Evolutionary conservation across 139 green algal genomes (phyloP).

Genomic region (Coelastrella sp.): DNA sequence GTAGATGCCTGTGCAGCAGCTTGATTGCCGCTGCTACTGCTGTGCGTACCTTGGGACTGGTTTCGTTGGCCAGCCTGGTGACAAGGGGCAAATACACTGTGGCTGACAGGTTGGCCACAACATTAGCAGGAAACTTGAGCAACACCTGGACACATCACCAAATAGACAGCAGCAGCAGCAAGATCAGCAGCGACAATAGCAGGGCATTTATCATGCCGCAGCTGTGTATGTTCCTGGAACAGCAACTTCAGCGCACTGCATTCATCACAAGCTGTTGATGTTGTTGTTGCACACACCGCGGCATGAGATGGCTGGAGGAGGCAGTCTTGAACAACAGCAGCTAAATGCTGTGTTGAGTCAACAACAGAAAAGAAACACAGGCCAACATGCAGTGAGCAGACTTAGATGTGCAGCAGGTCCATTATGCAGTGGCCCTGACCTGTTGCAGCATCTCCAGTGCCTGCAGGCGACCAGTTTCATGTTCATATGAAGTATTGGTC

Average conservation of each 20-base stretch:
- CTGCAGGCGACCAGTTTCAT: slow-evolving; percentile 75
- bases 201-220: too few species aligned
- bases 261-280: too few species aligned
- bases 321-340: neutral
- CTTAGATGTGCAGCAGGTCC: neutral
- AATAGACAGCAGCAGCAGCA: neutral
- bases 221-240: too few species aligned
- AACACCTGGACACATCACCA: slow-evolving; percentile 58
- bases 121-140: slow-evolving; percentile 82
- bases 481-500: slow-evolving; percentile 81
- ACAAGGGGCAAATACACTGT: slow-evolving; percentile 89
- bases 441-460: slow-evolving; percentile 83
- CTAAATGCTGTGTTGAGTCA: too few species aligned
- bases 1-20: slow-evolving; percentile 69
- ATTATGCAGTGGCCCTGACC: slow-evolving; percentile 39
- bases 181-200: neutral
- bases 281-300: too few species aligned
- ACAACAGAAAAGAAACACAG: neutral
- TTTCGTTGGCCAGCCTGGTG: slow-evolving; percentile 83
- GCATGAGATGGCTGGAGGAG: neutral
- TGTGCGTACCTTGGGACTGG: slow-evolving; percentile 61
- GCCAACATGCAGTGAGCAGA: neutral
- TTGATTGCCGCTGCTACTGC: slow-evolving; percentile 63
- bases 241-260: too few species aligned
- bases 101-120: slow-evolving; percentile 70